Conservation (phyloP, 495 filamentous ascomycete genomes). For the Geopyxis carbonaria region DNA sequence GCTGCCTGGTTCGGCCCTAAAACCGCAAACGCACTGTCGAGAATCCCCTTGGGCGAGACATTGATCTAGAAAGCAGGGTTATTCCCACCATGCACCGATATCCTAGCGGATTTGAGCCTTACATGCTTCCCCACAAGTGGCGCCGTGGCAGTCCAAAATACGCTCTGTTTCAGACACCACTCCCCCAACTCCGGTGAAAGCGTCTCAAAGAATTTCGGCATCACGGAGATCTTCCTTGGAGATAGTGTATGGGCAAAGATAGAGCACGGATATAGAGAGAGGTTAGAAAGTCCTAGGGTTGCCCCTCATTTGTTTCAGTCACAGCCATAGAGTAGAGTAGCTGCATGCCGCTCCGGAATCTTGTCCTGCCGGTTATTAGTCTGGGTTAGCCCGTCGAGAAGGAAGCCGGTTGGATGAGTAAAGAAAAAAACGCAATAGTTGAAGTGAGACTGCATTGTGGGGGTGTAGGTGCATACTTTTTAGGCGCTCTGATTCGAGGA, state of each 20-base stretch:
- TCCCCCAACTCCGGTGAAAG: slow-evolving; percentile 37
- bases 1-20: slow-evolving; percentile 41
- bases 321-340: no score
- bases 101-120: background rate
- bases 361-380: no score
- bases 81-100: background rate
- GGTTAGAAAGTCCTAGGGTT: no score
- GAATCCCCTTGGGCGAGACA: slow-evolving; percentile 52
- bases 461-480: no score
- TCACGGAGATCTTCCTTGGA: slow-evolving; percentile 19
- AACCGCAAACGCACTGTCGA: slow-evolving; percentile 39
- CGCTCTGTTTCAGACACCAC: slow-evolving; percentile 44
- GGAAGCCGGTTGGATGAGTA: no score
- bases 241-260: background rate
- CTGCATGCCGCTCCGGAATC: no score
- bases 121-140: slow-evolving; percentile 39
- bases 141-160: slow-evolving; percentile 54
- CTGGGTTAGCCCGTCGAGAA: no score
- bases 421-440: no score
- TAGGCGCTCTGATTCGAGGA: no score
- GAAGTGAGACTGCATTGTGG: no score
- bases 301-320: no score
- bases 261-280: no score
- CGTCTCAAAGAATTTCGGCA: slow-evolving; percentile 46
- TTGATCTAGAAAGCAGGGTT: slow-evolving; percentile 34